phyloP scores from a whole-genome alignment of 1,284 basidiomycete genomes.

The Athelia sp. region DNA sequence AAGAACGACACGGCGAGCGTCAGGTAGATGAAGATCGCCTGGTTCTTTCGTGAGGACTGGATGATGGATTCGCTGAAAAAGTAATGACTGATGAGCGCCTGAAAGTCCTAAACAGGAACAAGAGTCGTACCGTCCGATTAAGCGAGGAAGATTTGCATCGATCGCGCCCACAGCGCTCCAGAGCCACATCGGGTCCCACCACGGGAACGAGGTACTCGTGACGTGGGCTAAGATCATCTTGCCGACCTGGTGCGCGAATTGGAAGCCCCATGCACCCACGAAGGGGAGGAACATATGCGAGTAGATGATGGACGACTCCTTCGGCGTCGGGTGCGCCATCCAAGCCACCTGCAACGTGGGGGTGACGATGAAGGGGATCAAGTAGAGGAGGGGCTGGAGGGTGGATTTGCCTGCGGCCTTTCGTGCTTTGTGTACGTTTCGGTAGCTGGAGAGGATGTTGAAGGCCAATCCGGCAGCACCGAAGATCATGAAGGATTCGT shows the following conservation, averaged over 20 bases:
- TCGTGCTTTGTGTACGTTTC: slow-evolving; percentile 65
- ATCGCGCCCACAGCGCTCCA: slow-evolving; percentile 76
- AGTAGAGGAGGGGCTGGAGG: slow-evolving; percentile 62
- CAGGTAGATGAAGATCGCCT: slow-evolving; percentile 64
- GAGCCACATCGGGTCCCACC: slow-evolving; percentile 85
- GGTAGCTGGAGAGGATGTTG: slow-evolving; percentile 81
- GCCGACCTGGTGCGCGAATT: slow-evolving; percentile 85
- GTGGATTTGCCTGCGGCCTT: slow-evolving; percentile 29
- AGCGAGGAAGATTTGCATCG: slow-evolving; percentile 73
- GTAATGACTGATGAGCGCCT: too few relatives aligned
- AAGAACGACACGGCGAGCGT: slow-evolving; percentile 64
- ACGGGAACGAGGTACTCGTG: slow-evolving; percentile 80
- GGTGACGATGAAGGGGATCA: slow-evolving; percentile 78
- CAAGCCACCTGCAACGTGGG: slow-evolving; percentile 72
- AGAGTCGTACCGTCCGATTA: slow-evolving; percentile 62
- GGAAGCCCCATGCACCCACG: slow-evolving; percentile 84
- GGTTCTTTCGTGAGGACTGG: slow-evolving; percentile 55
- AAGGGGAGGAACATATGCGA: slow-evolving; percentile 81
- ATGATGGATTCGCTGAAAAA: slow-evolving; percentile 57
- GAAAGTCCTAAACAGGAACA: not conserved
- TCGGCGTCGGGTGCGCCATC: slow-evolving; percentile 66
- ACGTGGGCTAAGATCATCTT: slow-evolving; percentile 93
- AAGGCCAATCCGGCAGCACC: slow-evolving; percentile 69
- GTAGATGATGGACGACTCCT: slow-evolving; percentile 51
- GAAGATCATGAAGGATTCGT: slow-evolving; percentile 87